phyloP scores from a whole-genome alignment of 2,329 filamentous ascomycete genomes.

The Calonectria ilicicola region DNA sequence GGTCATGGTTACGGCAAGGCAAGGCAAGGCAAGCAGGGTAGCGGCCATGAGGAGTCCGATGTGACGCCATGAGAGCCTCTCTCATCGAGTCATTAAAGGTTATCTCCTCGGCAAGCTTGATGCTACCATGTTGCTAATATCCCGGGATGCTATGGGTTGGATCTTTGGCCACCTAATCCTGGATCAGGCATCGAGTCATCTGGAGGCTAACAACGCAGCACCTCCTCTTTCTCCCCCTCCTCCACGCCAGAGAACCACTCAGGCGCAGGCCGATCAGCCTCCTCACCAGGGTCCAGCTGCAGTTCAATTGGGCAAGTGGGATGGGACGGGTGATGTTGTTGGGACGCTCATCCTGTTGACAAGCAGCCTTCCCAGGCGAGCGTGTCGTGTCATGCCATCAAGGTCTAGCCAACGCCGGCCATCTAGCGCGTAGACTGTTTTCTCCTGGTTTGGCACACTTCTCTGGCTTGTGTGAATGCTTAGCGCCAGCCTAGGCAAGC shows the following conservation, averaged over 20 bases:
- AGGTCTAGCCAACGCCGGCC: not conserved
- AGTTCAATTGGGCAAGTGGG: constrained; percentile 23
- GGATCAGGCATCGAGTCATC: constrained; percentile 12
- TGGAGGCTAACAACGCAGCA: constrained; percentile 13
- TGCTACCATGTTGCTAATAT: not conserved
- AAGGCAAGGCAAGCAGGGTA: not conserved
- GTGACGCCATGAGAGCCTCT: constrained; percentile 18
- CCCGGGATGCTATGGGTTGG: not conserved
- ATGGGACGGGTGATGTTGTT: not conserved
- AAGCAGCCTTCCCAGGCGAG: not conserved
- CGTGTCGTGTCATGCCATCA: not conserved
- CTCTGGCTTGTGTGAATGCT: not conserved
- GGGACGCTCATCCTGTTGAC: not conserved
- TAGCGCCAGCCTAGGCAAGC: constrained; percentile 6
- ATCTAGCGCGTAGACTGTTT: not conserved
- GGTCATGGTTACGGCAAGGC: not conserved
- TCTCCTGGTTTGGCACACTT: not conserved
- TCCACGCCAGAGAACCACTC: constrained; percentile 32
- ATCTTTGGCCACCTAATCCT: constrained; percentile 4
- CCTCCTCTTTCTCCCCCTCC: constrained; percentile 2
- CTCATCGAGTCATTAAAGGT: not conserved
- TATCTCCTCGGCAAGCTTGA: constrained; percentile 2
- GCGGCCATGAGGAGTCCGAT: not conserved
- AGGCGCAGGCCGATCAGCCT: constrained; percentile 35
- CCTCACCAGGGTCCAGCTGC: constrained; percentile 35